Conservation (phyloP, 148 eudicot genomes). For the Tetragonia tetragonoides region DNA sequence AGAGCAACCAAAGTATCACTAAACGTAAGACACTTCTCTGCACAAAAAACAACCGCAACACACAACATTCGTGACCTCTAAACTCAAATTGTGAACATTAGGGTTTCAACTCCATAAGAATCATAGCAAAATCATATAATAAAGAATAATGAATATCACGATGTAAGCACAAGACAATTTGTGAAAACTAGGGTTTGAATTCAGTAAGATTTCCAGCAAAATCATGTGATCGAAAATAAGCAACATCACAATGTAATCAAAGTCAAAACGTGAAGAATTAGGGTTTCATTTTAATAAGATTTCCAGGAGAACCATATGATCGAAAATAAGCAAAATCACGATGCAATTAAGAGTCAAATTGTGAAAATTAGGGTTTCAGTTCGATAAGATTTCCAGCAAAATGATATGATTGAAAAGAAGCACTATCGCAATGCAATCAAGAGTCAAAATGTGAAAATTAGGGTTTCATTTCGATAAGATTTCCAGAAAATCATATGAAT, state of each 20-base stretch:
- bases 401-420: background rate
- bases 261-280: too few relatives aligned
- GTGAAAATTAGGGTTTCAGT: too few relatives aligned
- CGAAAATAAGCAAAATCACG: too few relatives aligned
- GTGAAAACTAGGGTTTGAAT: too few relatives aligned
- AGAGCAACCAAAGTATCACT: constrained; percentile 89
- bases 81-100: background rate
- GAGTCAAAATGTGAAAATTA: background rate
- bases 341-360: too few relatives aligned
- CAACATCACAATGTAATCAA: too few relatives aligned
- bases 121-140: background rate
- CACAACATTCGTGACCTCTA: background rate
- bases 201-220: background rate
- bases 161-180: too few relatives aligned
- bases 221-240: background rate
- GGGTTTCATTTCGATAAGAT: background rate
- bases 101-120: background rate
- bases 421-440: too few relatives aligned
- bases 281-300: background rate
- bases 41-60: constrained; percentile 1
- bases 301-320: background rate
- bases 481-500: background rate
- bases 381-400: background rate
- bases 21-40: constrained; percentile 69
- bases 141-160: too few relatives aligned